phyloP scores from a whole-genome alignment of 441 rosid genomes.

The Dalechampia spathulata region DNA sequence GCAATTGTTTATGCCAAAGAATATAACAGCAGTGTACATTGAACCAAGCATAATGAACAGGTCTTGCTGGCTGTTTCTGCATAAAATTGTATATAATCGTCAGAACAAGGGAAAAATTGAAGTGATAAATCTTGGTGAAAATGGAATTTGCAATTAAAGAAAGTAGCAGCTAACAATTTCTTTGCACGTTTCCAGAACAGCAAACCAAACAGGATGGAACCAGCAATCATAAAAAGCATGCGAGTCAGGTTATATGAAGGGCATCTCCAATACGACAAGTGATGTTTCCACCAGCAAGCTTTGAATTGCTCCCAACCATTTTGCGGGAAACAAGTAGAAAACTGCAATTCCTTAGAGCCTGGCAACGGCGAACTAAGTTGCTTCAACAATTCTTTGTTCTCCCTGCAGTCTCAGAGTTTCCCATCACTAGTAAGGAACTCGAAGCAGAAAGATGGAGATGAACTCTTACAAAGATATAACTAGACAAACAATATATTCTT shows the following conservation, averaged over 20 bases:
- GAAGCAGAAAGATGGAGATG: too few relatives aligned
- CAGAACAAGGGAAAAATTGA: background rate
- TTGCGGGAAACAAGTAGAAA: conserved; percentile 38
- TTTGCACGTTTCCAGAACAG: conserved; percentile 60
- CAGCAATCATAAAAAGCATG: conserved; percentile 20
- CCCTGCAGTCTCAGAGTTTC: conserved; percentile 21
- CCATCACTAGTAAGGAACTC: background rate
- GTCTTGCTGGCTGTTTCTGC: conserved; percentile 56
- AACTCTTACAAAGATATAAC: too few relatives aligned
- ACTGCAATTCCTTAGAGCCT: conserved; percentile 37
- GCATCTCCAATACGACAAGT: conserved; percentile 71
- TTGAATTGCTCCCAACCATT: conserved; percentile 45
- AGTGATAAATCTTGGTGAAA: background rate
- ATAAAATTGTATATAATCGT: background rate
- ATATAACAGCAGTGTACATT: conserved; percentile 37
- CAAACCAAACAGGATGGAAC: conserved; percentile 37
- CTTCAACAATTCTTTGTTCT: conserved; percentile 30
- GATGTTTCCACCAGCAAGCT: conserved; percentile 67
- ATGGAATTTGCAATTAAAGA: background rate
- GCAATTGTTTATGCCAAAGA: conserved; percentile 54
- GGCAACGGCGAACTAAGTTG: conserved; percentile 33
- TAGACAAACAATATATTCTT: too few relatives aligned
- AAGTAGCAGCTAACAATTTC: conserved; percentile 32
- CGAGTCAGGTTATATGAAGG: conserved; percentile 60
- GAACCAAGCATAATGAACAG: conserved; percentile 43